phyloP scores from a whole-genome alignment of 1,284 basidiomycete genomes.

The Ganoderma resinaceum region DNA sequence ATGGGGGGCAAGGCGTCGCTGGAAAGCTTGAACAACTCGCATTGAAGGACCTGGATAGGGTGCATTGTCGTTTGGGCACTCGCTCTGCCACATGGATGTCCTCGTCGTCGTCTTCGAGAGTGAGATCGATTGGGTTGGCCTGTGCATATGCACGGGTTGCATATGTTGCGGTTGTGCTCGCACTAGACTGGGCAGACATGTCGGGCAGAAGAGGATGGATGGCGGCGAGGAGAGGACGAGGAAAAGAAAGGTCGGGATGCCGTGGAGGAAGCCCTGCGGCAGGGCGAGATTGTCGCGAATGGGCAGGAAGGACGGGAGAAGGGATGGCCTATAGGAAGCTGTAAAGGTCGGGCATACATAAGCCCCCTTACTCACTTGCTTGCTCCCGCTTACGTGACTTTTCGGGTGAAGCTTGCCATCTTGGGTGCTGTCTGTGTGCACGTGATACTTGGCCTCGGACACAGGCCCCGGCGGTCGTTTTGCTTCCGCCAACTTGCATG shows the following conservation, averaged over 20 bases:
- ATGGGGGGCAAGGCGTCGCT: conserved; percentile 21
- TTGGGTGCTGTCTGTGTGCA: conserved; percentile 15
- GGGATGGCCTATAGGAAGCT: conserved; percentile 5
- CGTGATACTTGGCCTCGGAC: conserved; percentile 17
- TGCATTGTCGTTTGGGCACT: conserved; percentile 37
- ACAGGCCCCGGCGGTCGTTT: background rate
- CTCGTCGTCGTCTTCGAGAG: conserved; percentile 41
- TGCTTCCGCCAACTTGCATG: background rate
- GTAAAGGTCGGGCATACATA: conserved; percentile 19
- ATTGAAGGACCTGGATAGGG: conserved; percentile 35
- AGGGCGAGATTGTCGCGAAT: conserved; percentile 28
- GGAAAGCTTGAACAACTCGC: conserved; percentile 24
- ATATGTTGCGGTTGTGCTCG: conserved; percentile 27
- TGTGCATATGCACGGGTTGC: conserved; percentile 31
- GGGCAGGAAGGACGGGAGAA: conserved; percentile 21
- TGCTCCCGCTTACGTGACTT: conserved; percentile 28
- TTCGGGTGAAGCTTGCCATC: conserved; percentile 18
- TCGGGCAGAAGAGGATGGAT: conserved; percentile 18
- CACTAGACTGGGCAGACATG: conserved; percentile 31
- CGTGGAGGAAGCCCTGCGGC: conserved; percentile 23
- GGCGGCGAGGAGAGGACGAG: conserved; percentile 3
- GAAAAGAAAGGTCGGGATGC: conserved; percentile 18
- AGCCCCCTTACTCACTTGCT: conserved; percentile 28
- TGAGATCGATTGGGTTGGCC: conserved; percentile 44
- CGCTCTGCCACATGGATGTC: conserved; percentile 34